Evolutionary conservation across 2,329 filamentous ascomycete species (phyloP), one percentile per base, ranked within the genome.

Genomic region (Chaetomiaceae sp.): DNA sequence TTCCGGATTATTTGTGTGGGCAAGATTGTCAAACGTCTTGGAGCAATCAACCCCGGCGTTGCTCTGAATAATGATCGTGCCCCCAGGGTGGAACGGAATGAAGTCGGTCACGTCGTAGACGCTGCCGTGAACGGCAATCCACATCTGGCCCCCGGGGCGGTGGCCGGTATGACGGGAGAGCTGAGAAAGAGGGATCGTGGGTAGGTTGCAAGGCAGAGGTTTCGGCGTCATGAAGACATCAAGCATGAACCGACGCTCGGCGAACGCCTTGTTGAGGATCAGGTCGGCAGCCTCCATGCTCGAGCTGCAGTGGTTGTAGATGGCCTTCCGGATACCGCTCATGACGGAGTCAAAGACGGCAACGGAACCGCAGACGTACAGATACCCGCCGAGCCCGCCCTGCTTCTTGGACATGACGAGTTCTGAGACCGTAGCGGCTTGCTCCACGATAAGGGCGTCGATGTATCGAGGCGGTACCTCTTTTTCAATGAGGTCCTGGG

Each of bases 141-240:
- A 79, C 62, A 77, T 74, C 5, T 72, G 67, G 4, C 69, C 69
- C 4, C 68, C 71, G 4, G 71, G 70, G 0, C 73, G 67, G 52
- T 80, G 77, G 0, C 77, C 78, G 0, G 78, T 80, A 46, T 80
- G 71, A 2, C 69, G 61, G 7, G 77, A 75, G 5, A 81, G 67
- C 54, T 75, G 69, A 0, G 77, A 78, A 3, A 77, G 64, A 0
- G 76, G 70, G 16, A 80, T 78, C 0, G 73, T 76, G 0, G 76
- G 74, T 0, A 73, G 67, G 40, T 78, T 75, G 62, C 73, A 77
- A 0, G 76, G 73, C 1, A 80, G 69, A 0, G 77, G 72, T 52
- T 74, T 76, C 1, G 77, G 78, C 1, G 75, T 75, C 77, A 80
- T 80, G 62, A 80, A 80, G 36, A 80, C 75, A 53, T 80, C 77